Percentiles rank a stretch among this genome's conserved stretches.
These are phyloP conservation scores for Aspergillus jensenii DNA, from an alignment of 2,329 filamentous ascomycete species.

Conservation along the genomic window DNA sequence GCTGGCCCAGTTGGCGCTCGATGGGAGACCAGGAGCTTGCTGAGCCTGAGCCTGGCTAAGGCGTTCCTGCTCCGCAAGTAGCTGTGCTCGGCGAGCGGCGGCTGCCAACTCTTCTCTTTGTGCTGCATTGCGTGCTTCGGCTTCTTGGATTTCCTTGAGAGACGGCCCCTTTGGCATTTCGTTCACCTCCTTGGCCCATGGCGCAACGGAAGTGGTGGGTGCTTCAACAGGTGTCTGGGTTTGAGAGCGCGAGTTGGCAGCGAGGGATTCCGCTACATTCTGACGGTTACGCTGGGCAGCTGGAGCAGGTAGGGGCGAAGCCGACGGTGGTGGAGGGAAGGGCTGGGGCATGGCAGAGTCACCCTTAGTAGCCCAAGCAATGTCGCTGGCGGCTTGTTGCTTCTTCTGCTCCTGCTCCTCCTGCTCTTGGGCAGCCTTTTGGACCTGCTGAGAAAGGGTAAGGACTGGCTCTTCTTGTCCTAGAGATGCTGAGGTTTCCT, in stretches of 20 bases:
- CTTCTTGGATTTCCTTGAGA: constrained; percentile 93
- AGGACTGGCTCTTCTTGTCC: constrained; percentile 52
- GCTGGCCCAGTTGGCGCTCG: constrained; percentile 85
- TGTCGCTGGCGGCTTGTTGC: constrained; percentile 45
- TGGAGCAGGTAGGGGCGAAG: constrained; percentile 82
- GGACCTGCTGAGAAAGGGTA: constrained; percentile 80
- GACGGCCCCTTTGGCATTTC: constrained; percentile 81
- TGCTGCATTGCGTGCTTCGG: constrained; percentile 88
- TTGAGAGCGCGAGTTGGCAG: constrained; percentile 66
- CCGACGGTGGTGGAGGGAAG: constrained; percentile 70
- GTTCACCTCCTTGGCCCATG: constrained; percentile 84
- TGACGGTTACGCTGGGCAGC: constrained; percentile 82
- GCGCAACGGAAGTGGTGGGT: constrained; percentile 74
- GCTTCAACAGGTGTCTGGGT: constrained; percentile 72
- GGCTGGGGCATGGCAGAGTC: constrained; percentile 66
- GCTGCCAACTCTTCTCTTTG: constrained; percentile 80
- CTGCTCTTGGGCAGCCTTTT: constrained; percentile 61
- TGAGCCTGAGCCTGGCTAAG: constrained; percentile 62
- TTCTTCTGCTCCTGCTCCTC: constrained; percentile 30
- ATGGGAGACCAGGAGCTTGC: constrained; percentile 76
- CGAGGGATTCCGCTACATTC: constrained; percentile 74
- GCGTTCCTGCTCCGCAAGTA: constrained; percentile 75
- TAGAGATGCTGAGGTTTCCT: constrained; percentile 25
- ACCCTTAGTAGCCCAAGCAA: constrained; percentile 59
- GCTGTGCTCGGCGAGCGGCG: constrained; percentile 68